Evolutionary conservation across 495 filamentous ascomycete species (phyloP).

Genomic region (Penicillium silybi): DNA sequence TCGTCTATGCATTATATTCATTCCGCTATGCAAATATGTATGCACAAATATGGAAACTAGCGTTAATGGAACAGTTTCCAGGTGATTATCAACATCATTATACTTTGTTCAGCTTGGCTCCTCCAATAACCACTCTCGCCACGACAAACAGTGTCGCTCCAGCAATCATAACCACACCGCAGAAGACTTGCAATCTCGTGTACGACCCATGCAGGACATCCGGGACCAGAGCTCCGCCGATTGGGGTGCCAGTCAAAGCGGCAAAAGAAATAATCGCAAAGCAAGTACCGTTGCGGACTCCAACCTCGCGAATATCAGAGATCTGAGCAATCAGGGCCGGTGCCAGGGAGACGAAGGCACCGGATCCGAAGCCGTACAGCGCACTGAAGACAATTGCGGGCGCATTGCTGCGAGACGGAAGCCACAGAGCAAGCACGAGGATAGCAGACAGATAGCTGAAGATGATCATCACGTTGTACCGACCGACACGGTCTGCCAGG

Average conservation of each 20-base stretch:
- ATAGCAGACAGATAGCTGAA: slow-evolving; percentile 58
- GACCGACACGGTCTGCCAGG: slow-evolving; percentile 66
- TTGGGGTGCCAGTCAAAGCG: slow-evolving; percentile 65
- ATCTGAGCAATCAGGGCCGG: slow-evolving; percentile 63
- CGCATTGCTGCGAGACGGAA: slow-evolving; percentile 56
- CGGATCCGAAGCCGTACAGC: slow-evolving; percentile 69
- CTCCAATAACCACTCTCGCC: slow-evolving; percentile 33
- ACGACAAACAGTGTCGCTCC: slow-evolving; percentile 48
- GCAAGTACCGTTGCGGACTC: slow-evolving; percentile 63
- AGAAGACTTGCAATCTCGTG: slow-evolving; percentile 61
- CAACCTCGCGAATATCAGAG: slow-evolving; percentile 68
- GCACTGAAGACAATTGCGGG: slow-evolving; percentile 63
- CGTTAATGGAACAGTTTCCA: neutral
- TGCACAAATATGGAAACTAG: neutral
- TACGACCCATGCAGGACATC: slow-evolving; percentile 52
- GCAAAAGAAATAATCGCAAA: slow-evolving; percentile 63
- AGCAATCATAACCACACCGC: slow-evolving; percentile 55
- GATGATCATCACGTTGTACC: slow-evolving; percentile 69
- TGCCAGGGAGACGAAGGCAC: slow-evolving; percentile 63
- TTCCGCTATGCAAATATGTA: neutral
- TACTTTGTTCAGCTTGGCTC: slow-evolving; percentile 31
- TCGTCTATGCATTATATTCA: neutral
- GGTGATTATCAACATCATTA: slow-evolving; percentile 4
- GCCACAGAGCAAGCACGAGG: slow-evolving; percentile 65
- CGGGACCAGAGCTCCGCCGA: slow-evolving; percentile 64